Conservation (phyloP, 2,329 filamentous ascomycete genomes). For the Aureobasidium sp. region DNA sequence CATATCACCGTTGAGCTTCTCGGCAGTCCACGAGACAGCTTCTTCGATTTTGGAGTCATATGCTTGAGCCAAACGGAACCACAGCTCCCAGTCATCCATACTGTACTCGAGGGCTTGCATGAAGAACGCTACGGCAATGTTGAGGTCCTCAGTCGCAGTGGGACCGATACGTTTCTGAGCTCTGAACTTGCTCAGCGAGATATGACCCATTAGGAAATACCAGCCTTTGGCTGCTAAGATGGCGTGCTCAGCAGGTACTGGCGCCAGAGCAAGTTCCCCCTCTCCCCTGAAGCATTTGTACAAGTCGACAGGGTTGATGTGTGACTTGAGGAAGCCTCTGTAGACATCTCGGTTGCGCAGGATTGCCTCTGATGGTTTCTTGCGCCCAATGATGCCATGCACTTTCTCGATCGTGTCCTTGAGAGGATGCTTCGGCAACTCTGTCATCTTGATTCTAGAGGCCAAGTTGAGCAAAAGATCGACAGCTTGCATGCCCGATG, state of each 20-base stretch:
- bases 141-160: slow-evolving; percentile 74
- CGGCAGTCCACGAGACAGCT: slow-evolving; percentile 77
- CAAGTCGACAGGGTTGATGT: slow-evolving; percentile 73
- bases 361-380: slow-evolving; percentile 72
- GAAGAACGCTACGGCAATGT: slow-evolving; percentile 73
- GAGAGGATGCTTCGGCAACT: slow-evolving; percentile 83
- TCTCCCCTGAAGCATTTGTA: slow-evolving; percentile 76
- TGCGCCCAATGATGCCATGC: slow-evolving; percentile 71
- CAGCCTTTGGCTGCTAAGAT: slow-evolving; percentile 72
- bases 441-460: slow-evolving; percentile 78
- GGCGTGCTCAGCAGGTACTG: slow-evolving; percentile 59
- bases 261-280: slow-evolving; percentile 60
- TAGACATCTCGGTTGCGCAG: slow-evolving; percentile 83
- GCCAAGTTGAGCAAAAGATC: slow-evolving; percentile 78
- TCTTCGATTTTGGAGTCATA: slow-evolving; percentile 86
- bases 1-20: slow-evolving; percentile 82
- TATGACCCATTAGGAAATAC: slow-evolving; percentile 87
- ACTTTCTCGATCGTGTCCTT: slow-evolving; percentile 89
- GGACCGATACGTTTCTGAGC: slow-evolving; percentile 65
- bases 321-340: slow-evolving; percentile 70
- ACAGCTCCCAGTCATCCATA: slow-evolving; percentile 77
- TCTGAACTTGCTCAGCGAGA: slow-evolving; percentile 80
- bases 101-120: slow-evolving; percentile 77
- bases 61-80: slow-evolving; percentile 81
- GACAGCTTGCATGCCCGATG: slow-evolving; percentile 72